These are phyloP conservation scores for Mollisiaceae sp. DNA, from an alignment of 2,329 filamentous ascomycete genomes.

Conservation along the genomic window DNA sequence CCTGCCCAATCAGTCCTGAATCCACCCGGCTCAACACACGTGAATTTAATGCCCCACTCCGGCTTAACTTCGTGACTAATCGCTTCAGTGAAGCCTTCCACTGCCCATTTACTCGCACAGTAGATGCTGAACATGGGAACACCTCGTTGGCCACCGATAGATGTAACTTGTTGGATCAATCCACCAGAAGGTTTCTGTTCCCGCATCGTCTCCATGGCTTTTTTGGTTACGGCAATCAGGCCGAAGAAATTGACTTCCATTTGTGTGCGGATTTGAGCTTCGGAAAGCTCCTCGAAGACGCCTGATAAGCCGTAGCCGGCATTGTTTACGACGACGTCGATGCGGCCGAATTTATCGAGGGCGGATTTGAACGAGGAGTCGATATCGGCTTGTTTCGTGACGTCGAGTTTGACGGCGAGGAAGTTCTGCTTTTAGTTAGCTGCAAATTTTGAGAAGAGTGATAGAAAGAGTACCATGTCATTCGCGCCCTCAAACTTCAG, in stretches of 20 bases:
- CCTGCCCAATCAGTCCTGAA: constrained; percentile 48
- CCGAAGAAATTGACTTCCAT: constrained; percentile 67
- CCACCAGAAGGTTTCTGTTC: constrained; percentile 43
- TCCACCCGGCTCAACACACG: constrained; percentile 49
- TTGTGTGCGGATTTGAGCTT: constrained; percentile 55
- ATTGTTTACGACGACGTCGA: constrained; percentile 67
- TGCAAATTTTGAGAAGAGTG: not conserved
- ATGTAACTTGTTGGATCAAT: constrained; percentile 49
- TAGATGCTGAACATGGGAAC: constrained; percentile 45
- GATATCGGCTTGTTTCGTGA: constrained; percentile 53
- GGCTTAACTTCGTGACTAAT: constrained; percentile 45
- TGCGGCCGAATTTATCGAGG: constrained; percentile 54
- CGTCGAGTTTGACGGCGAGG: constrained; percentile 57
- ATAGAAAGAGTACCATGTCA: constrained; percentile 32
- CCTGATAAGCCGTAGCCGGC: constrained; percentile 62
- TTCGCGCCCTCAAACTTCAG: constrained; percentile 45
- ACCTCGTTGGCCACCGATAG: constrained; percentile 45
- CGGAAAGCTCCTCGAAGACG: constrained; percentile 56
- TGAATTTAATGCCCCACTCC: constrained; percentile 48
- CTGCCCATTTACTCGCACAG: constrained; percentile 50
- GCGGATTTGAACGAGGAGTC: constrained; percentile 45
- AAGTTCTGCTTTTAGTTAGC: constrained; percentile 45
- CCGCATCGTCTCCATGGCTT: constrained; percentile 45
- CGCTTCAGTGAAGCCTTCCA: constrained; percentile 47
- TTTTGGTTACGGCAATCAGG: constrained; percentile 56